phyloP scores from a whole-genome alignment of 495 filamentous ascomycete genomes.

The Penicillium lagena region DNA sequence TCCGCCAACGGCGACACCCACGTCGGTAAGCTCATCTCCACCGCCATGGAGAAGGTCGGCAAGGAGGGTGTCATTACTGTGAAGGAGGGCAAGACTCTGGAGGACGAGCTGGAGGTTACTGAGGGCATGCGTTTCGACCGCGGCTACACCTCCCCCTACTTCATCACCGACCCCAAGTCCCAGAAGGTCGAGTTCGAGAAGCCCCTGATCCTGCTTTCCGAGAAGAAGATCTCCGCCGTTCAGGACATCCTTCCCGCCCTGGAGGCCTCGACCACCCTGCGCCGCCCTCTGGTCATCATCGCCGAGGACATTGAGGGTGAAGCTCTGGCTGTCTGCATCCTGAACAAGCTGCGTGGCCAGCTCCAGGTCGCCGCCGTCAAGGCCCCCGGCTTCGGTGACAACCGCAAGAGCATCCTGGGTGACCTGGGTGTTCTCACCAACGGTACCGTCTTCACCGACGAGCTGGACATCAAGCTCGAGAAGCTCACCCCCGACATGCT shows the following conservation, averaged over 20 bases:
- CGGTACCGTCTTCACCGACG: conserved; percentile 93
- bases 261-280: conserved; percentile 90
- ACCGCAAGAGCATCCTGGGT: conserved; percentile 98
- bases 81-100: conserved; percentile 98
- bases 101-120: conserved; percentile 96
- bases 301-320: conserved; percentile 99
- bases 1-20: conserved; percentile 94
- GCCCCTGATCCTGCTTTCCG: conserved; percentile 93
- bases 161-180: conserved; percentile 98
- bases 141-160: conserved; percentile 97
- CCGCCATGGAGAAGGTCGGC: conserved; percentile 98
- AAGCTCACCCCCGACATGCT: conserved; percentile 95
- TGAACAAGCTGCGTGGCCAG: conserved; percentile 99
- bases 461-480: conserved; percentile 97
- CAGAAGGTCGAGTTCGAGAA: conserved; percentile 99
- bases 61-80: conserved; percentile 99
- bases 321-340: conserved; percentile 95
- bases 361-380: conserved; percentile 98
- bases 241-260: conserved; percentile 98
- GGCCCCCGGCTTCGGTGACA: conserved; percentile 98
- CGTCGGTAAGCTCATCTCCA: conserved; percentile 92
- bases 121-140: conserved; percentile 99
- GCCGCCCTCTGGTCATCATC: conserved; percentile 95
- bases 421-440: conserved; percentile 94
- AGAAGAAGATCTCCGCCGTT: conserved; percentile 99